Evolutionary conservation across 495 filamentous ascomycete species (phyloP).

Genomic region (Hypoxylon crocopeplum): DNA sequence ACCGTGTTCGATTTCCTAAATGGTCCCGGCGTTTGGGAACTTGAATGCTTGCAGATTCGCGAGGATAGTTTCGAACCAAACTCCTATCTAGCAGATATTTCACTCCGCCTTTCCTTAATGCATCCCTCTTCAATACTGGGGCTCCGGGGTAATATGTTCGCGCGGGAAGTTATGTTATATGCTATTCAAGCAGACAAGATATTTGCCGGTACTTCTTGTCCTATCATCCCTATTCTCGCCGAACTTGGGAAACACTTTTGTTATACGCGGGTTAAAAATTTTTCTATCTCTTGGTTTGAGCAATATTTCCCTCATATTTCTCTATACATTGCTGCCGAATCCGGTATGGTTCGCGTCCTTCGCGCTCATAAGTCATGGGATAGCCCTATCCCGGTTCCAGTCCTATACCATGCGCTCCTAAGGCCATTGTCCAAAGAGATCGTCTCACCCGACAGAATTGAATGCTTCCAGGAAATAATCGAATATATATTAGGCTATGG

Average conservation of each 20-base stretch:
- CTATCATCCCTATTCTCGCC: neutral
- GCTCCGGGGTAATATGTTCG: no score
- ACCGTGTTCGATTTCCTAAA: constrained; percentile 36
- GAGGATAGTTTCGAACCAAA: neutral
- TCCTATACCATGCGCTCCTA: neutral
- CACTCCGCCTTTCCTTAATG: neutral
- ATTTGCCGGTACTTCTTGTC: neutral
- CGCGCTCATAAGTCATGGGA: neutral
- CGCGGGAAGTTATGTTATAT: no score
- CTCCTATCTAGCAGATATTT: neutral
- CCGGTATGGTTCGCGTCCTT: neutral
- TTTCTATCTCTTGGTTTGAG: neutral
- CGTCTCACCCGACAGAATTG: neutral
- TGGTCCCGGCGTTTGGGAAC: constrained; percentile 13
- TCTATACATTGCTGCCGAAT: neutral
- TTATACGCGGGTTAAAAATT: no score
- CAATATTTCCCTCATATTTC: no score
- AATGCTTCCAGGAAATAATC: neutral
- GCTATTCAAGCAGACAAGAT: no score
- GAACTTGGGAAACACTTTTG: neutral
- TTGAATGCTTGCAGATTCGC: constrained; percentile 14
- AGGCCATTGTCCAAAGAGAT: neutral
- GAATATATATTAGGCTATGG: neutral
- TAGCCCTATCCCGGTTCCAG: neutral
- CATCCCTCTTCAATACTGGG: neutral